Evolutionary conservation across 2,329 filamentous ascomycete genomes (phyloP), one percentile per base, ranked within the genome.

Genomic region (Monilinia fructicola): DNA sequence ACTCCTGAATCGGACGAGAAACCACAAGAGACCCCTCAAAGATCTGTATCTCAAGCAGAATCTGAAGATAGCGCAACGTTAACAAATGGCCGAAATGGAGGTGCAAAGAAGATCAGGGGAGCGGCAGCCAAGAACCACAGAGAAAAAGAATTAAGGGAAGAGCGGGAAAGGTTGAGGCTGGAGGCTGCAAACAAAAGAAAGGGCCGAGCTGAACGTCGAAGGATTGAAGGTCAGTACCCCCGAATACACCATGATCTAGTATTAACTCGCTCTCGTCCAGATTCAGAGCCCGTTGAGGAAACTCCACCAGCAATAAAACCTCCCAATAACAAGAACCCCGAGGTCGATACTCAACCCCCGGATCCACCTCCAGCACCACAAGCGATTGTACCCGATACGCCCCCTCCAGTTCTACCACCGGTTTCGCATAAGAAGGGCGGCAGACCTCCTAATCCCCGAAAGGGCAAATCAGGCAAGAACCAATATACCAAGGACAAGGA

Each of bases 401-500:
- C 83, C 14, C 81, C 81, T 10, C 72, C 80, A 28, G 70, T 75
- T 72, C 72, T 78, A 74, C 71, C 78, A 64, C 74, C 82, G 65
- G 75, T 82, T 65, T 80, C 82, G 2, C 82, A 84, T 66, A 91
- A 90, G 76, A 90, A 89, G 78, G 82, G 84, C 74, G 75, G 85
- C 67, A 82, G 87, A 74, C 84, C 87, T 72, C 83, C 87, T 9
- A 82, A 85, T 71, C 87, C 89, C 74, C 88, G 89, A 69, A 87
- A 87, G 72, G 87, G 84, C 46, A 87, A 88, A 67, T 76, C 86
- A 67, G 89, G 90, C 23, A 88, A 90, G 69, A 95, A 94, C 70
- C 92, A 95, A 77, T 93, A 94, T 73, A 93, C 90, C 0, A 90
- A 89, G 74, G 90, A 93, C 70, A 85, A 88, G 55, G 90, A 92